Base-by-base conservation (phyloP, 331 rosid species). In the Quercus tomentella region DNA sequence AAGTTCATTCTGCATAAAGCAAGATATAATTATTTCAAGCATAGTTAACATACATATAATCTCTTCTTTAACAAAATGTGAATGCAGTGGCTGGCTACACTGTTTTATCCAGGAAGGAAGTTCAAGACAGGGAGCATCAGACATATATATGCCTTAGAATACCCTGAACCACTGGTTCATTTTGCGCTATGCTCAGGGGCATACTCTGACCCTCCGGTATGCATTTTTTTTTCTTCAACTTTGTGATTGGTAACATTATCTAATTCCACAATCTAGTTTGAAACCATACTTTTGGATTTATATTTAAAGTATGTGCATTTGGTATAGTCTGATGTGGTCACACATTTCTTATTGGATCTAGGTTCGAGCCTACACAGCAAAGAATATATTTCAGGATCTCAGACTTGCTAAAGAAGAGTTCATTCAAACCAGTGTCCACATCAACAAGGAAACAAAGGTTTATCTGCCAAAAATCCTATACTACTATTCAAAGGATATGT, bases 101-200 rank as follows among this genome's bases (percentile, higher is more conserved):
- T 84, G 75, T 57, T 84, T 28, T 20, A 35, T 35, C 67, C 83
- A 21, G 85, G 83, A 73, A 81, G 51, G 49, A 84, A 80, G 54
- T 35, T 30, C 33, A 84, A 84, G 72, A 43, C 74, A 6, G 82
- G 76, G 37, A 77, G 80, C 75, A 26, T 31, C 8, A 77, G 72
- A 66, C 88, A 84, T 33, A 37, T 11, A 2, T 81, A 77, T 22
- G 72, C 83, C 3, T 79, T 84, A 22, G 88, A 84, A 61, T 84
- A 77, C 80, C 85, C 83, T 6, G 88, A 84, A 73, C 88, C 83
- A 18, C 83, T 81, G 4, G 83, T 84, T 74, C 88, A 84, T 75
- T 84, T 81, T 81, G 85, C 88, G 16, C 82, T 84, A n/a, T 84
- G 72, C 62, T 81, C 82, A 0, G 88, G 85, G 66, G 85, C 74